Conservation (phyloP, 345 rosid genomes). For the Cochlearia excelsa region DNA sequence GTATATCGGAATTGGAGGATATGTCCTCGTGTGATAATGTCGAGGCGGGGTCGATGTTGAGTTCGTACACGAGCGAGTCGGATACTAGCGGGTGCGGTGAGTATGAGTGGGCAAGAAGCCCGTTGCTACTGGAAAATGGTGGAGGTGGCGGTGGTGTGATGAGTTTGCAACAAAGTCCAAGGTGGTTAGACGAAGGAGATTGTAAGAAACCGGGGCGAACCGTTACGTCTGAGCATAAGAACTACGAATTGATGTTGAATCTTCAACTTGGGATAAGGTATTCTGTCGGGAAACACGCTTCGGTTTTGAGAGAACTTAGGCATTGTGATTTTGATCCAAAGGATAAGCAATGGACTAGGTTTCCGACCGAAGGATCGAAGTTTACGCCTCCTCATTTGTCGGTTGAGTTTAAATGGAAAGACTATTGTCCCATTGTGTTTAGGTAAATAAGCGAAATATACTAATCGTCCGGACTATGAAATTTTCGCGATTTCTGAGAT, state of each 20-base stretch:
- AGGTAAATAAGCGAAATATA: slow-evolving; percentile 35
- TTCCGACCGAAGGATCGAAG: slow-evolving; percentile 76
- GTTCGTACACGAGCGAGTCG: slow-evolving; percentile 38
- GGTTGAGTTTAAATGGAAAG: slow-evolving; percentile 71
- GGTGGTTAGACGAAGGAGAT: slow-evolving; percentile 50
- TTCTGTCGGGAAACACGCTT: slow-evolving; percentile 68
- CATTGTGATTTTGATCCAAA: slow-evolving; percentile 69
- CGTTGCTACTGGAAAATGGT: slow-evolving; percentile 28
- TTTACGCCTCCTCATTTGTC: slow-evolving; percentile 69
- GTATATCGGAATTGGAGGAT: slow-evolving; percentile 63
- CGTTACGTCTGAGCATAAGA: slow-evolving; percentile 57
- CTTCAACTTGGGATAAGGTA: slow-evolving; percentile 78
- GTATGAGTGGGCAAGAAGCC: slow-evolving; percentile 29
- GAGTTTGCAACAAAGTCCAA: slow-evolving; percentile 52
- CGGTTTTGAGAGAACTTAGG: slow-evolving; percentile 49
- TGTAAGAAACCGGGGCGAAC: slow-evolving; percentile 62
- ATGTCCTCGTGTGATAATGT: slow-evolving; percentile 51
- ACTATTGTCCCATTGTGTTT: slow-evolving; percentile 77
- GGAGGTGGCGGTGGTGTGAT: slow-evolving; percentile 34
- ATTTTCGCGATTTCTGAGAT: not conserved
- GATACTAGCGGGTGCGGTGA: slow-evolving; percentile 37
- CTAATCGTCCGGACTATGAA: not conserved
- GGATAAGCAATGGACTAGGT: slow-evolving; percentile 74
- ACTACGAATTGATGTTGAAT: slow-evolving; percentile 66
- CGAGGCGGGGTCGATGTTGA: slow-evolving; percentile 47